Conservation (phyloP, 140 eudicot species). For the Stevia rebaudiana region DNA sequence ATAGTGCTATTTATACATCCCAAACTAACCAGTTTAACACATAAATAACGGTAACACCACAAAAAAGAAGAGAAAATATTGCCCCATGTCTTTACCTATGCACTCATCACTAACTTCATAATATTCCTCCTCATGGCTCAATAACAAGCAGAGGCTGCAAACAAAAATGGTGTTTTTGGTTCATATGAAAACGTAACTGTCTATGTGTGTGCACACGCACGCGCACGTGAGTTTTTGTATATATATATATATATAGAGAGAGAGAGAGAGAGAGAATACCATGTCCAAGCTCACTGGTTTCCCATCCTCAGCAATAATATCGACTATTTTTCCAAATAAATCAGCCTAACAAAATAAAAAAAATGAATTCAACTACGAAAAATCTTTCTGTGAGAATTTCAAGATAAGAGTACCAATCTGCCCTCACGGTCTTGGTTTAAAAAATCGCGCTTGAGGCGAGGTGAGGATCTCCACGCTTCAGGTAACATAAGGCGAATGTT, state of each 20-base stretch:
- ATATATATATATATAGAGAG: neutral
- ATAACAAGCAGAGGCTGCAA: slow-evolving; percentile 49
- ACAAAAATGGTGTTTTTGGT: neutral
- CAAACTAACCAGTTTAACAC: too few species aligned
- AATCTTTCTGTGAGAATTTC: neutral
- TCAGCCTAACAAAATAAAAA: slow-evolving; percentile 47
- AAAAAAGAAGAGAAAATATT: neutral
- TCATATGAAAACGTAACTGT: neutral
- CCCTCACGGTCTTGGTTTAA: neutral
- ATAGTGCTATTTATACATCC: too few species aligned
- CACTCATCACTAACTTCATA: slow-evolving; percentile 24
- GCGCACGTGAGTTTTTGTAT: too few species aligned
- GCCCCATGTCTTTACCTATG: slow-evolving; percentile 20
- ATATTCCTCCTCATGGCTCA: slow-evolving; percentile 32
- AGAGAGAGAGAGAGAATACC: slow-evolving; percentile 29
- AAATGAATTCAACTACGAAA: neutral
- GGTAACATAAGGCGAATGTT: neutral
- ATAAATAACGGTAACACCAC: too few species aligned
- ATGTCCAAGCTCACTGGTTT: slow-evolving; percentile 70
- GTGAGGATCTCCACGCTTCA: neutral
- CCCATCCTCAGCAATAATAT: slow-evolving; percentile 63
- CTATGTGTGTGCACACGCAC: too few species aligned
- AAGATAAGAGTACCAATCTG: neutral
- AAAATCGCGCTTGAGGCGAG: neutral
- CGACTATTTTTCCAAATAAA: slow-evolving; percentile 65